A percentile compares a stretch with the other conserved stretches of the same genome.
phyloP scores from a whole-genome alignment of 2,329 filamentous ascomycete species.

The Fusarium chaquense region DNA sequence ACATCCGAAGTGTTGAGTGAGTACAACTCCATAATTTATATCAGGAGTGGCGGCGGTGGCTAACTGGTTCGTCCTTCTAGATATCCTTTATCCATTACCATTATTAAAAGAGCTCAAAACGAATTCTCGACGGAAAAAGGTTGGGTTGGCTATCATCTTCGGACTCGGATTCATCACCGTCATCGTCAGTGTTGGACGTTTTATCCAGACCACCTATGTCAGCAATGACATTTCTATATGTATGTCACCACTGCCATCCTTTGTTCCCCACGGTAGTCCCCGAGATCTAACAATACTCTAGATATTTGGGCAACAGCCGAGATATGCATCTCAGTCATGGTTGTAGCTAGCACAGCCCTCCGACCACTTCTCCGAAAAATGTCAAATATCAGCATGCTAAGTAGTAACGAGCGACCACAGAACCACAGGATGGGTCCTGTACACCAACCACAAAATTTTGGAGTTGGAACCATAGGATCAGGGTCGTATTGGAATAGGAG shows the following conservation, averaged over 20 bases:
- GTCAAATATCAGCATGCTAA: neutral
- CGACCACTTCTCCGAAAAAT: constrained; percentile 10
- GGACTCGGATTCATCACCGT: constrained; percentile 4
- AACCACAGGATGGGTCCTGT: neutral
- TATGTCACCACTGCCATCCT: rapidly evolving
- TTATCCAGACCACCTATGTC: constrained; percentile 9
- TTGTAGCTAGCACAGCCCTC: constrained; percentile 7
- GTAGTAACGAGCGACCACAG: neutral
- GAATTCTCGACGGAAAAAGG: neutral
- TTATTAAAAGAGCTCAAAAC: neutral
- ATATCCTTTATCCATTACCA: neutral
- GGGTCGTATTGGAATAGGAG: neutral
- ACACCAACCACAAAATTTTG: neutral
- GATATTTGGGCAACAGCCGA: constrained; percentile 21
- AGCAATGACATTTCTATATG: constrained; percentile 14
- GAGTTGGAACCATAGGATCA: neutral
- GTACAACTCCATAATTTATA: neutral
- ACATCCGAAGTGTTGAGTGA: constrained; percentile 3
- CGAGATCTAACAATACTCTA: neutral
- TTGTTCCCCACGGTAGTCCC: rapidly evolving
- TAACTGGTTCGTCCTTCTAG: neutral
- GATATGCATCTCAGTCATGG: constrained; percentile 18
- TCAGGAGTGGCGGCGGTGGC: rapidly evolving
- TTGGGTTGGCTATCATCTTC: constrained; percentile 4
- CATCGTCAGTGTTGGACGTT: constrained; percentile 11